phyloP scores from a whole-genome alignment of 306 rosid species.

The Sphenostylis stenocarpa region DNA sequence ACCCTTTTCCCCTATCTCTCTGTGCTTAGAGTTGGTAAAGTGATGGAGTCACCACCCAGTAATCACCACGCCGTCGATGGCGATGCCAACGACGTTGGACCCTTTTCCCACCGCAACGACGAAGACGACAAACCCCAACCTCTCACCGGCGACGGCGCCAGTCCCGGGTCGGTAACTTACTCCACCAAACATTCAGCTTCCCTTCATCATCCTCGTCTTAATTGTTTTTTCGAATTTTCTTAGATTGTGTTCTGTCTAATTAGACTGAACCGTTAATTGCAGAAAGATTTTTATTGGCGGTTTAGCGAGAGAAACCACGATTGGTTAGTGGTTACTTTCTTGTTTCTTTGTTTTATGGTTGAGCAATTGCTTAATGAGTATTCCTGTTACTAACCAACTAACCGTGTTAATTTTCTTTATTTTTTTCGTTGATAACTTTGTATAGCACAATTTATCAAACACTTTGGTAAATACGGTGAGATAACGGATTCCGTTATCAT shows the following conservation, averaged over 20 bases:
- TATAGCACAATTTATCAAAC: constrained; percentile 79
- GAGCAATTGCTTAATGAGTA: not conserved
- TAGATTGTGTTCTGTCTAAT: constrained; percentile 32
- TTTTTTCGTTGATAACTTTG: not conserved
- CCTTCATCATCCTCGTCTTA: not conserved
- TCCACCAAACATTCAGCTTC: not conserved
- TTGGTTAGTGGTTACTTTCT: constrained; percentile 59
- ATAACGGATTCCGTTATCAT: constrained; percentile 87
- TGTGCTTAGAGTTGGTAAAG: not conserved
- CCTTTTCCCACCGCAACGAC: constrained; percentile 59
- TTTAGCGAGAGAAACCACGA: constrained; percentile 89
- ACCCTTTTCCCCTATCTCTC: no score
- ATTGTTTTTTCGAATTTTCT: not conserved
- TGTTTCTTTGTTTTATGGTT: not conserved
- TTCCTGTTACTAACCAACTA: constrained; percentile 5
- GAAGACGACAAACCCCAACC: constrained; percentile 60
- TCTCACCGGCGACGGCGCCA: constrained; percentile 88
- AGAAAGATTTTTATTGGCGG: constrained; percentile 97
- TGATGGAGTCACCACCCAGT: constrained; percentile 65
- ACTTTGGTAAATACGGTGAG: constrained; percentile 83
- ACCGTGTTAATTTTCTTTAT: not conserved
- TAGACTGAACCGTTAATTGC: constrained; percentile 46
- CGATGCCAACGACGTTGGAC: constrained; percentile 53
- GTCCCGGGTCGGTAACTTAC: constrained; percentile 69
- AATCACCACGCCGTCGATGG: constrained; percentile 47